phyloP scores from a whole-genome alignment of 2,329 filamentous ascomycete species.

The Ophiostoma quercus region DNA sequence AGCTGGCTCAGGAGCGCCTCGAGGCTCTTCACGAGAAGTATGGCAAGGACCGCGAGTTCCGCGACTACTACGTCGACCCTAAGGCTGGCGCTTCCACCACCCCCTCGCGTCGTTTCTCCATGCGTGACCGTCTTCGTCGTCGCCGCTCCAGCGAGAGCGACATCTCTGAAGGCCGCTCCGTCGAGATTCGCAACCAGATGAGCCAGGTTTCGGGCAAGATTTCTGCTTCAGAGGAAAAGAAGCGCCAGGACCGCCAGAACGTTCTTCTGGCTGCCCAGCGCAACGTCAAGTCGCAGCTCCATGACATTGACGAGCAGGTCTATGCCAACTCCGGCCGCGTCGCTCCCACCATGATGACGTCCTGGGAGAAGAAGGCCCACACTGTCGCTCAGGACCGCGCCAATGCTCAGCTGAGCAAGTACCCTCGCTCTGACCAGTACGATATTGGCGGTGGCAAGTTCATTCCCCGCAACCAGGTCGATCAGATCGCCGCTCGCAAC shows the following conservation, averaged over 20 bases:
- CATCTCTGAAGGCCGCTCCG: slow-evolving; percentile 61
- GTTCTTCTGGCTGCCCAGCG: slow-evolving; percentile 74
- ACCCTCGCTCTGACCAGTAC: slow-evolving; percentile 46
- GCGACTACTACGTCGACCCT: slow-evolving; percentile 63
- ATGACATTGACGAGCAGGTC: slow-evolving; percentile 76
- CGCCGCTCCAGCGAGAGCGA: slow-evolving; percentile 60
- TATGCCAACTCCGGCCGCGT: slow-evolving; percentile 71
- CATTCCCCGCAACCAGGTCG: slow-evolving; percentile 70
- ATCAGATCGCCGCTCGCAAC: slow-evolving; percentile 69
- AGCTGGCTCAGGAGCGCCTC: slow-evolving; percentile 75
- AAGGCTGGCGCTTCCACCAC: slow-evolving; percentile 33
- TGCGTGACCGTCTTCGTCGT: slow-evolving; percentile 53
- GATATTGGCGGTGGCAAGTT: slow-evolving; percentile 77
- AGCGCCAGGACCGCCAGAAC: slow-evolving; percentile 66
- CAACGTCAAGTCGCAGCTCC: slow-evolving; percentile 75
- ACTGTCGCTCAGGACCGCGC: slow-evolving; percentile 62
- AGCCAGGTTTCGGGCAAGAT: slow-evolving; percentile 46
- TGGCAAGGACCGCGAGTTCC: slow-evolving; percentile 56
- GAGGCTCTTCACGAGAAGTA: slow-evolving; percentile 72
- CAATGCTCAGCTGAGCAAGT: slow-evolving; percentile 53
- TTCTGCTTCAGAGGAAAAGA: slow-evolving; percentile 53
- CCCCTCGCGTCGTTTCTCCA: slow-evolving; percentile 42
- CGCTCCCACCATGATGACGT: slow-evolving; percentile 60
- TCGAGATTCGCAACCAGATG: slow-evolving; percentile 53
- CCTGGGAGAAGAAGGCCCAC: slow-evolving; percentile 75